Percentiles rank a stretch among this genome's conserved stretches.
Conservation (phyloP, 306 rosid species). For the Lablab purpureus region DNA sequence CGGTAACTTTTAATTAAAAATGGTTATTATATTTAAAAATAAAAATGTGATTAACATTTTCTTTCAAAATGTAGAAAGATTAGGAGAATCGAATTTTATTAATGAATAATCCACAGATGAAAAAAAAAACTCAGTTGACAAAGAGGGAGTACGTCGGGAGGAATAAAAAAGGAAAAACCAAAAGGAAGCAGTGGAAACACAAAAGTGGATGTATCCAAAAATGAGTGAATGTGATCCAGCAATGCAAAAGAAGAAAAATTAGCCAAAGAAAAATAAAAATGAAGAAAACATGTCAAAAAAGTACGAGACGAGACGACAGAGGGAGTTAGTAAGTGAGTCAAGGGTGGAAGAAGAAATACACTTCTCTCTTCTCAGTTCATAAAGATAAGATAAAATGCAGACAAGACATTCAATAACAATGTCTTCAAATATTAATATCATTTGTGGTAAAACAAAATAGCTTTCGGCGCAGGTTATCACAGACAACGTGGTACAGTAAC, state of each 20-base stretch:
- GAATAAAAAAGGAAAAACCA: slow-evolving; percentile 20
- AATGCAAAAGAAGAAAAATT: not conserved
- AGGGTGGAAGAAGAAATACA: not conserved
- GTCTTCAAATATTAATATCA: not conserved
- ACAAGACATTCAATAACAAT: not conserved
- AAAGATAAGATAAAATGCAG: not conserved
- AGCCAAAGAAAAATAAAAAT: not conserved
- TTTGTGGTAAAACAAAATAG: slow-evolving; percentile 26
- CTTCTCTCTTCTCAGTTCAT: too few species aligned
- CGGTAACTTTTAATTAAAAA: not conserved
- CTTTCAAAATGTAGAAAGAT: not conserved
- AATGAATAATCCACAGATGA: not conserved
- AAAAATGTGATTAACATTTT: not conserved
- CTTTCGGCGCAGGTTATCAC: slow-evolving; percentile 43
- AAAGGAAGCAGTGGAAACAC: slow-evolving; percentile 10
- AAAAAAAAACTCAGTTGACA: not conserved
- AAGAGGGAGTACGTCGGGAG: not conserved
- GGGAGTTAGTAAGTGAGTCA: too few species aligned
- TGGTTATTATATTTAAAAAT: not conserved
- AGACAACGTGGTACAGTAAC: not conserved
- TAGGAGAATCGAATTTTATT: not conserved
- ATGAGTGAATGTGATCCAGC: slow-evolving; percentile 14
- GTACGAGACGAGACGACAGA: not conserved
- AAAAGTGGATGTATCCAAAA: slow-evolving; percentile 18
- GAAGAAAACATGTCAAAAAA: not conserved